Conservation (phyloP, 2,329 filamentous ascomycete genomes). For the Diaporthe helianthi region DNA sequence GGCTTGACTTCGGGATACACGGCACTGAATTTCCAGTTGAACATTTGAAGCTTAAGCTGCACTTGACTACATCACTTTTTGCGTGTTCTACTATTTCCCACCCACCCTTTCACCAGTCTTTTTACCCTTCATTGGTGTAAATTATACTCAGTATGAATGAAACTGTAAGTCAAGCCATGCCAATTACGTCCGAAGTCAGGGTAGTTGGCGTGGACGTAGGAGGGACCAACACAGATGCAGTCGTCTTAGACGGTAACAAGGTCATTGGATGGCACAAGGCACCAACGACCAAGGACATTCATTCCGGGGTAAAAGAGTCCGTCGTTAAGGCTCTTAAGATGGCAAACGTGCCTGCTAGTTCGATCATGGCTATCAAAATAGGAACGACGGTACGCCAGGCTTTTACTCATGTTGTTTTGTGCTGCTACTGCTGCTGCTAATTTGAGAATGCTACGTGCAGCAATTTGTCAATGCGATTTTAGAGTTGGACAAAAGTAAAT, state of each 20-base stretch:
- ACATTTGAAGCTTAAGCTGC: too few species aligned
- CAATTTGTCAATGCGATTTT: constrained; percentile 8
- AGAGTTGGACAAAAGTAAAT: neutral
- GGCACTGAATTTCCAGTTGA: too few species aligned
- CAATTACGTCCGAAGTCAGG: neutral
- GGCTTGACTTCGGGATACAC: neutral
- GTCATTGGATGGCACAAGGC: constrained; percentile 13
- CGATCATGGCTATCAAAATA: constrained; percentile 8
- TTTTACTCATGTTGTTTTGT: too few species aligned
- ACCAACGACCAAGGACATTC: constrained; percentile 1
- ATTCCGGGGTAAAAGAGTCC: neutral
- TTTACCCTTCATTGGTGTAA: too few species aligned
- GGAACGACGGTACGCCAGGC: neutral
- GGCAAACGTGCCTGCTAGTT: neutral
- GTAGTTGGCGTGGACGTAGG: constrained; percentile 13
- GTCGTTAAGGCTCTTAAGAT: neutral
- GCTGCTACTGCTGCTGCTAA: neutral
- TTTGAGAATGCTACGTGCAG: neutral
- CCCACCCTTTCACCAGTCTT: neutral
- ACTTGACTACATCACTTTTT: neutral
- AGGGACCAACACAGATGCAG: constrained; percentile 1
- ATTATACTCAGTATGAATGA: neutral
- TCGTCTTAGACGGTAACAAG: neutral
- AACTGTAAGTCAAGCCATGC: neutral
- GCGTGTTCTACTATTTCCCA: neutral